Conservation (phyloP, 768 basidiomycete genomes). For the Vishniacozyma victoriae region DNA sequence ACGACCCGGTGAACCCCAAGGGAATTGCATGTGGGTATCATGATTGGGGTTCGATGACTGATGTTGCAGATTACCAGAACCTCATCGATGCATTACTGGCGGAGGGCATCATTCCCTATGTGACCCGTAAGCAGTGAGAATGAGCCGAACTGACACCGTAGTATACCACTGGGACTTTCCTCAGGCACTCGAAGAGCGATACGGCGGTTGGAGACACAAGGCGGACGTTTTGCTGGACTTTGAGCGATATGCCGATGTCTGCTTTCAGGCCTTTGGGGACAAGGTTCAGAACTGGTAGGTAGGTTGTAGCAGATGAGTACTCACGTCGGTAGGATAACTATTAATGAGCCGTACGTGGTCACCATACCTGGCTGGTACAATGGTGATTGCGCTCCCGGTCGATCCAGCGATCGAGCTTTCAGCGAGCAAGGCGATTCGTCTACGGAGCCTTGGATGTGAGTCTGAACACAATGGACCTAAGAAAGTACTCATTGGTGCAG, state of each 20-base stretch:
- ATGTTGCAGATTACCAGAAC: conserved; percentile 58
- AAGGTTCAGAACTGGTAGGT: conserved; percentile 62
- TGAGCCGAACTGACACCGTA: neutral
- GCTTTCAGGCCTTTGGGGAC: conserved; percentile 67
- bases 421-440: neutral
- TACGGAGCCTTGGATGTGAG: neutral
- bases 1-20: conserved; percentile 63
- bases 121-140: conserved; percentile 21
- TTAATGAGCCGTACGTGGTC: conserved; percentile 72
- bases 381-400: neutral
- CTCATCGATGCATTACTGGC: conserved; percentile 62
- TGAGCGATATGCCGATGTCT: conserved; percentile 57
- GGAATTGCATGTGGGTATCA: conserved; percentile 50
- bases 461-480: no score
- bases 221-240: conserved; percentile 61
- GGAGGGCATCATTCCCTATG: conserved; percentile 53
- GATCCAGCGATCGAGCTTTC: neutral
- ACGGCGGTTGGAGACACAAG: conserved; percentile 64
- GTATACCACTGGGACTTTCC: conserved; percentile 61
- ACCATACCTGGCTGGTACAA: conserved; percentile 57
- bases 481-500: neutral
- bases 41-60: no score
- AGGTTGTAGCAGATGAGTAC: no score
- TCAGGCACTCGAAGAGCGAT: conserved; percentile 63
- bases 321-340: conserved; percentile 49